Base-by-base conservation (phyloP, 2,329 filamentous ascomycete genomes). In the Incumbomyces lentus region DNA sequence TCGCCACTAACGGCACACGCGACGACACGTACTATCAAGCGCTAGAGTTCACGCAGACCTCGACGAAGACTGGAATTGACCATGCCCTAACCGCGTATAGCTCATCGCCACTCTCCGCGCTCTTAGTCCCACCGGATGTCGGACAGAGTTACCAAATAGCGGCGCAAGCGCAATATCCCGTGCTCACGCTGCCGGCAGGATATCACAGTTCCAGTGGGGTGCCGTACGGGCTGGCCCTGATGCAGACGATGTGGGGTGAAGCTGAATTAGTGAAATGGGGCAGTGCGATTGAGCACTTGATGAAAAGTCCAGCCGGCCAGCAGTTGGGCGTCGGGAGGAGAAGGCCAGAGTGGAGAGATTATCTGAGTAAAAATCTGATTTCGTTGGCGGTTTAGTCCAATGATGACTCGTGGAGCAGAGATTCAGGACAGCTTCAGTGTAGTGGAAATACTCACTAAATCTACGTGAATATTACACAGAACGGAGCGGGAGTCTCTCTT, bases 81-180 rank as follows among this genome's bases (percentile, higher is more conserved):
- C 76, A 76, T 10, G 84, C 82, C 2, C 68, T 88, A 6, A 65
- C 64, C 18, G 64, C 60, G 3, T 44, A 44, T 31, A 44, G 17
- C 13, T 19, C 19, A 6, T 55, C 49, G 7, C 49, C 63, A 16
- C 66, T 87, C 1, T 72, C 78, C 47, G 83, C 75, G 1, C 67
- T 88, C 2, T 68, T 89, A 1, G 79, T 85, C 0, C 83, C 83
- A 4, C 71, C 81, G 0, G 78, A 83, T 57, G 79, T 82, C 2
- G 82, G 74, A 0, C 80, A 84, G 60, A 75, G 76, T 3, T 78
- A 78, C 51, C 78, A 33, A 31, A 75, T 85, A 49, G 79, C 82
- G 0, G 84, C 84, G 0, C 82, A 87, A 63, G 84, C 84, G 4
- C 82, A 83, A 0, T 88, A 87, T 58, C 84, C 83, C 0, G 72